phyloP scores from a whole-genome alignment of 2,329 filamentous ascomycete species.

The Fusarium camptoceras region DNA sequence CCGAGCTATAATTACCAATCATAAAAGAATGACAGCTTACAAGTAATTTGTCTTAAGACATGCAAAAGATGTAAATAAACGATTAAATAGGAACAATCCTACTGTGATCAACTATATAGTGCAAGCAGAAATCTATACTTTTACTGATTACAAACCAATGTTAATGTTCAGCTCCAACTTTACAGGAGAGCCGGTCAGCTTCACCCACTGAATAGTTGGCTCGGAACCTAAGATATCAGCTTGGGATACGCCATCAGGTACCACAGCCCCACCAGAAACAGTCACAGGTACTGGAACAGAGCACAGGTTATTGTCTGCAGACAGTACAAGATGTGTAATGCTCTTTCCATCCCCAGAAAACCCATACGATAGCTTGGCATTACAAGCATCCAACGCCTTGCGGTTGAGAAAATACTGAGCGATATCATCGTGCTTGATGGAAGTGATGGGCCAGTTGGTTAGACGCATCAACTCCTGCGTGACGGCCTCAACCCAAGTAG shows the following conservation, averaged over 20 bases:
- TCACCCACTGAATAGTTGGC: slow-evolving; percentile 35
- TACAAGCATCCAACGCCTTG: slow-evolving; percentile 28
- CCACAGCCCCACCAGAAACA: slow-evolving; percentile 14
- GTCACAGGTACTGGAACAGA: slow-evolving; percentile 27
- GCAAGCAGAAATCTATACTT: not conserved
- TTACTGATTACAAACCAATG: not conserved
- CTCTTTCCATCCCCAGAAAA: slow-evolving; percentile 16
- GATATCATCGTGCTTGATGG: slow-evolving; percentile 34
- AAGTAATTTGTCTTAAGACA: too few relatives aligned
- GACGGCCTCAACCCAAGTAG: slow-evolving; percentile 34
- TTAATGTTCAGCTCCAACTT: not conserved
- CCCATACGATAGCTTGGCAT: slow-evolving; percentile 23
- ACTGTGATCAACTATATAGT: too few relatives aligned
- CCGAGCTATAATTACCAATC: too few relatives aligned
- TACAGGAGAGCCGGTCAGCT: slow-evolving; percentile 22
- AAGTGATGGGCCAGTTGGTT: slow-evolving; percentile 30
- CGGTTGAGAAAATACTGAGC: slow-evolving; percentile 31
- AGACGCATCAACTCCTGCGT: slow-evolving; percentile 33
- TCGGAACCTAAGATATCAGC: slow-evolving; percentile 28
- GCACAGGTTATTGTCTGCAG: slow-evolving; percentile 25
- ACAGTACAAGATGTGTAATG: slow-evolving; percentile 15
- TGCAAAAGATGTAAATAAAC: too few relatives aligned
- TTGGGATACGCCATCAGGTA: not conserved
- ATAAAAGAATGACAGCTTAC: too few relatives aligned
- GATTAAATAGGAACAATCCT: too few relatives aligned